Percentiles rank a stretch among this genome's conserved stretches.
phyloP scores from a whole-genome alignment of 2,329 filamentous ascomycete species.

The Ascochyta viciae-villosae region DNA sequence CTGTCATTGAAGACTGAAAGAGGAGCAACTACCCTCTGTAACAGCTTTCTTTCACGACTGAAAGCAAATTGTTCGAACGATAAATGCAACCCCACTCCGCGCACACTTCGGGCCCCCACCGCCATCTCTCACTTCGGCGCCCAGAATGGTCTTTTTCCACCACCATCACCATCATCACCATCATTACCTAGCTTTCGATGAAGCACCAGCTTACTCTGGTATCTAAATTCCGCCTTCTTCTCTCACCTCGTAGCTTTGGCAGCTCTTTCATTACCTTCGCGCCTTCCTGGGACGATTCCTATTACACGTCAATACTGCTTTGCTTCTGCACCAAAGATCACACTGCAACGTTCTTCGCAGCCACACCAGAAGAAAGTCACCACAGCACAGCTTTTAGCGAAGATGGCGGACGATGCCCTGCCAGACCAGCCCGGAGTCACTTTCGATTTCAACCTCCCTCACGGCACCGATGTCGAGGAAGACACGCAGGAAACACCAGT shows the following conservation, averaged over 20 bases:
- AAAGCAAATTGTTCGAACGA: not conserved
- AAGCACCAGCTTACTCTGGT: not conserved
- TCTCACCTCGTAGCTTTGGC: not conserved
- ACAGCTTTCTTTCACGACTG: not conserved
- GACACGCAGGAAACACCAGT: not conserved
- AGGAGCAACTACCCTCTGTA: not conserved
- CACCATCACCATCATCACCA: not conserved
- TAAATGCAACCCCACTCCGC: not conserved
- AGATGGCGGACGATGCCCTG: not conserved
- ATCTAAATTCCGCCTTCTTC: not conserved
- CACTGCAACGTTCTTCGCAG: not conserved
- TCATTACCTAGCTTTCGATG: not conserved
- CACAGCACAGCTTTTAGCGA: not conserved
- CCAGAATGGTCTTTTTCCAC: not conserved
- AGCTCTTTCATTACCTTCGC: not conserved
- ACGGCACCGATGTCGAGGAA: conserved; percentile 9
- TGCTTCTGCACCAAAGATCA: no score
- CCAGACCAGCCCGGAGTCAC: conserved; percentile 2
- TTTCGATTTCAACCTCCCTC: conserved; percentile 23
- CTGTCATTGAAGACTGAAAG: no score
- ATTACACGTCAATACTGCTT: not conserved
- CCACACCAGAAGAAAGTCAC: not conserved
- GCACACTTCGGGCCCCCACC: not conserved
- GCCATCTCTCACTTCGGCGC: not conserved
- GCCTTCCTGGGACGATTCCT: not conserved